Evolutionary conservation across 129 eudicot species (phyloP), one percentile per base, ranked within the genome.

Genomic region (Scalesia atractyloides): DNA sequence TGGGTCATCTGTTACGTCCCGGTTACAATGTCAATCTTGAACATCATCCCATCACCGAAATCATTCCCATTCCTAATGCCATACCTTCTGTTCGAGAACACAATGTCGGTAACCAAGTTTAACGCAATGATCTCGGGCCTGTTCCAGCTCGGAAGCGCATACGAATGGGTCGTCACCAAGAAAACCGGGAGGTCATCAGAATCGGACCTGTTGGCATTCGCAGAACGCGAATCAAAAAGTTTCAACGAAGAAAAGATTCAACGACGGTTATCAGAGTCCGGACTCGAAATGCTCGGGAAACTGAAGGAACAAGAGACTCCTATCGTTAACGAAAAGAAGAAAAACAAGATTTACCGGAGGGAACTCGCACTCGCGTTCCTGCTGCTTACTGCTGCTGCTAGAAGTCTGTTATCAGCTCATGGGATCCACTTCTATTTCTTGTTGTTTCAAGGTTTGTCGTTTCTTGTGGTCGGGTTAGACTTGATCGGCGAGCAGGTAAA

Each of bases 1-100:
- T 92, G 98, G 98, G 98, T 92, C 1, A 89, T 92, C 64, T 92
- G 98, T 72, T 92, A 92, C 37, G 91, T 92, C 3, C 98, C 98
- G 10, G 84, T 89, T 5, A 65, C 82, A 62, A 83, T 92, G 90
- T 92, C 98, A 6, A 81, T 92, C 20, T 75, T 92, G 72, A 89
- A 89, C 84, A 89, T 92, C 30, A 76, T 92, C 5, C 96, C 98
- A 7, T 69, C 98, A 17, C 98, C 95, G 5, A 92, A 89, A 68
- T 87, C 96, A 39, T 92, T 92, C 83, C 98, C 98, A 9, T 92
- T 92, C 75, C 65, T 92, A 48, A 84, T 92, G 88, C 98, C 98
- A 19, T 92, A 89, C 79, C 78, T 92, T 3, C 82, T 92, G n/a
- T 92, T 92, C 39, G 98, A 92, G 41, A 92, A 92, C 88, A 92